A percentile compares a stretch with the other conserved stretches of the same genome.
Evolutionary conservation across 2,329 filamentous ascomycete species (phyloP).

Genomic region (Helicocarpus griseus): DNA sequence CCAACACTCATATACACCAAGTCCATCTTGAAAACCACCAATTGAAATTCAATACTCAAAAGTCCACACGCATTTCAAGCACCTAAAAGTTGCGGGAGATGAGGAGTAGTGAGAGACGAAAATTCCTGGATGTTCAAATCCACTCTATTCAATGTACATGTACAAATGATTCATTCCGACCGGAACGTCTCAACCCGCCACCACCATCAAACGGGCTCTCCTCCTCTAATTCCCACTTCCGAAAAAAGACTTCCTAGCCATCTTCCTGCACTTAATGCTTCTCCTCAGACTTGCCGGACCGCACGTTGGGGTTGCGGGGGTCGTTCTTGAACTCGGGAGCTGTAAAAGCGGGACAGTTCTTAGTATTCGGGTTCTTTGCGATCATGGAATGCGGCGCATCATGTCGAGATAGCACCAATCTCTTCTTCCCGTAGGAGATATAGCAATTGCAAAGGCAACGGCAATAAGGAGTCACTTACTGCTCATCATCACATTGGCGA

Average conservation of each 20-base stretch:
- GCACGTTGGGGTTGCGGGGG: constrained; percentile 60
- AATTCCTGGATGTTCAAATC: constrained; percentile 4
- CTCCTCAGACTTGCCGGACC: constrained; percentile 22
- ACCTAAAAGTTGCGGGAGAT: not conserved
- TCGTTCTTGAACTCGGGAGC: constrained; percentile 96
- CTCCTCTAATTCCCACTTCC: not conserved
- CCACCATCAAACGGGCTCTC: not conserved
- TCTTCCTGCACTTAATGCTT: constrained; percentile 22
- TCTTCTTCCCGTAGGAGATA: no score
- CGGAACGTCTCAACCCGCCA: not conserved
- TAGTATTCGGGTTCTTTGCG: not conserved
- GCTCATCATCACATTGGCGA: constrained; percentile 65
- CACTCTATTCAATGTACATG: constrained; percentile 16
- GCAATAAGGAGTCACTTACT: constrained; percentile 49
- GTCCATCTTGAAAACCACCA: not conserved
- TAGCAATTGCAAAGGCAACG: no score
- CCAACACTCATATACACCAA: not conserved
- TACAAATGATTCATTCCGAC: not conserved
- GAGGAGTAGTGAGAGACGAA: not conserved
- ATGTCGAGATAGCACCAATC: no score
- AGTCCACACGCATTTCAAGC: not conserved
- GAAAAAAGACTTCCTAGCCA: not conserved
- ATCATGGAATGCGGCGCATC: no score
- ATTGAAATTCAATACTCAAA: not conserved
- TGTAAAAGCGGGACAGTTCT: constrained; percentile 27